Percentiles rank a stretch among this genome's conserved stretches.
Conservation (phyloP, 495 filamentous ascomycete species). For the Ramalina intermedia region DNA sequence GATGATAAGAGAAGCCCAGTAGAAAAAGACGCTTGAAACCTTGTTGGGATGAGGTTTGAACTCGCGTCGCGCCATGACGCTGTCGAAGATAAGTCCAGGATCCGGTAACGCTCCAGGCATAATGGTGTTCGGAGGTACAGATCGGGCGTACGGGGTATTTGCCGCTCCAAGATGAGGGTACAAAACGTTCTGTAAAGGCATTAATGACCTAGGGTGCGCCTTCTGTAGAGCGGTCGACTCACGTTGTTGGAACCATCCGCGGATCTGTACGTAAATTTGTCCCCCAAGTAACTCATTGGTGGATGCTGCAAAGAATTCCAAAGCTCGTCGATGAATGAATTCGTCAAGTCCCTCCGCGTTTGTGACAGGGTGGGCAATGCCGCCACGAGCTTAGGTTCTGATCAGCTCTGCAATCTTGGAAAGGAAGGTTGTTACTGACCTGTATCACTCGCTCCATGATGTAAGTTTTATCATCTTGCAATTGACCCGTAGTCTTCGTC, state of each 20-base stretch:
- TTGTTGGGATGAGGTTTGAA: constrained; percentile 42
- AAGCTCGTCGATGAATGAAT: constrained; percentile 52
- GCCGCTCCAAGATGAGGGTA: constrained; percentile 41
- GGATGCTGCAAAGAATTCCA: constrained; percentile 47
- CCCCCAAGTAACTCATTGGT: constrained; percentile 45
- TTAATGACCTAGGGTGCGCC: background rate
- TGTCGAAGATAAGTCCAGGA: constrained; percentile 39
- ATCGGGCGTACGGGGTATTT: constrained; percentile 40
- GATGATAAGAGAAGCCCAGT: constrained; percentile 35
- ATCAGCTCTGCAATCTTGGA: background rate
- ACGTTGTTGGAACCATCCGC: constrained; percentile 57
- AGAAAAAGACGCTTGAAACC: constrained; percentile 44
- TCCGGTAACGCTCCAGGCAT: constrained; percentile 39
- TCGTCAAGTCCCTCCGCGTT: constrained; percentile 48
- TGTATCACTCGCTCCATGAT: constrained; percentile 43
- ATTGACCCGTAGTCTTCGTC: constrained; percentile 38
- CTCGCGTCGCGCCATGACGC: constrained; percentile 34
- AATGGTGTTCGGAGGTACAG: constrained; percentile 35
- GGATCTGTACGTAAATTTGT: constrained; percentile 50
- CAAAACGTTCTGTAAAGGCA: constrained; percentile 27
- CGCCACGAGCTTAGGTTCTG: constrained; percentile 39
- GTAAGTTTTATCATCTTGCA: constrained; percentile 56
- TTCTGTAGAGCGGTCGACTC: background rate
- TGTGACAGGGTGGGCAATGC: constrained; percentile 48
- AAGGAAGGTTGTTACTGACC: background rate